phyloP scores from a whole-genome alignment of 768 basidiomycete species.

The Pisolithus sp. region DNA sequence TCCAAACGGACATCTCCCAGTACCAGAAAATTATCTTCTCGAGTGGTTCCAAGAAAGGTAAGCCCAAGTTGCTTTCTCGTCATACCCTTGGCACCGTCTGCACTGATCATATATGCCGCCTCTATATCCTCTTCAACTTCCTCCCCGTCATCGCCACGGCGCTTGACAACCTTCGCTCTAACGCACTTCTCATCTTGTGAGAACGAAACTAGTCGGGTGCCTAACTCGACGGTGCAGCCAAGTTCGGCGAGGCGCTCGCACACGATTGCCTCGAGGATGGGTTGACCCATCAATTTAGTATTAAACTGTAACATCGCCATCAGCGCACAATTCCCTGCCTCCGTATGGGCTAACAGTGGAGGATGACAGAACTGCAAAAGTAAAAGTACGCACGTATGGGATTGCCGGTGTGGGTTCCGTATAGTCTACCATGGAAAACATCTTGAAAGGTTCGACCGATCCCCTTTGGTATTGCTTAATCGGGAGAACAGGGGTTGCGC shows the following conservation, averaged over 20 bases:
- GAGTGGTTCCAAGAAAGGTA: slow-evolving; percentile 36
- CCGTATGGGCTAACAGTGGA: no score
- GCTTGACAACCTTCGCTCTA: slow-evolving; percentile 29
- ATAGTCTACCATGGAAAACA: background rate
- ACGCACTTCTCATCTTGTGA: slow-evolving; percentile 32
- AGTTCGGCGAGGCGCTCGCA: slow-evolving; percentile 15
- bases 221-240: slow-evolving; percentile 34
- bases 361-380: no score
- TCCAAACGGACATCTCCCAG: slow-evolving; percentile 33
- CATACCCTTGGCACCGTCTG: slow-evolving; percentile 35
- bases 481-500: slow-evolving; percentile 19
- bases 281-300: slow-evolving; percentile 17
- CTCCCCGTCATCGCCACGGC: slow-evolving; percentile 9
- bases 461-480: slow-evolving; percentile 31
- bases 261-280: slow-evolving; percentile 23
- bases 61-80: slow-evolving; percentile 37
- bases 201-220: slow-evolving; percentile 40
- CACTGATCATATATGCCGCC: slow-evolving; percentile 33
- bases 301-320: slow-evolving; percentile 4
- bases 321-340: no score
- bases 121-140: slow-evolving; percentile 22
- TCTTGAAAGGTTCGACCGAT: slow-evolving; percentile 12
- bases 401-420: slow-evolving; percentile 19
- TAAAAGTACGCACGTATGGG: slow-evolving; percentile 20
- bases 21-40: slow-evolving; percentile 17